Percentiles rank a stretch among this genome's conserved stretches.
phyloP scores from a whole-genome alignment of 371 early-diverging fungal species.

The Mortierella sp. region DNA sequence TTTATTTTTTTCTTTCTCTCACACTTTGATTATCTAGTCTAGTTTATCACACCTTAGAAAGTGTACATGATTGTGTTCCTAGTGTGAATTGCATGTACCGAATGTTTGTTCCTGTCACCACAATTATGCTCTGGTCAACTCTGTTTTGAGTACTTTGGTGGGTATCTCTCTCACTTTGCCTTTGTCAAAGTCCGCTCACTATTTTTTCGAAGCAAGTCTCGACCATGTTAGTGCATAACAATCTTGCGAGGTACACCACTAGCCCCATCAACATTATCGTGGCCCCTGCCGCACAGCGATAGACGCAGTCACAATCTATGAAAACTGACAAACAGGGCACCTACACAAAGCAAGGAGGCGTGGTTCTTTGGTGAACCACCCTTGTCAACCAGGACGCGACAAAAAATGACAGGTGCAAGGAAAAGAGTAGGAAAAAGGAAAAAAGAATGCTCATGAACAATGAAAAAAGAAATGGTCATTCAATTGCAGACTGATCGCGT shows the following conservation, averaged over 20 bases:
- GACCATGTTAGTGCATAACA: too few species aligned
- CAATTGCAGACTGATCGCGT: slow-evolving; percentile 18
- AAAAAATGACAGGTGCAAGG: background rate
- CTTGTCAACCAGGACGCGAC: background rate
- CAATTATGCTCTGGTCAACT: background rate
- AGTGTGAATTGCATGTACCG: background rate
- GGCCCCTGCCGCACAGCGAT: too few species aligned
- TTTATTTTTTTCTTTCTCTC: background rate
- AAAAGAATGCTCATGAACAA: background rate
- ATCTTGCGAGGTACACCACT: too few species aligned
- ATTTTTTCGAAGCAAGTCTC: background rate
- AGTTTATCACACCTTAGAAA: background rate
- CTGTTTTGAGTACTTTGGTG: background rate
- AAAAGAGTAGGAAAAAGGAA: background rate
- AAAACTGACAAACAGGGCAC: too few species aligned
- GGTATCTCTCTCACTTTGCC: background rate
- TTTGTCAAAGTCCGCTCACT: background rate
- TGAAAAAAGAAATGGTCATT: background rate
- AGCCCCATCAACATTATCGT: too few species aligned
- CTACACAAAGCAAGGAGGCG: too few species aligned
- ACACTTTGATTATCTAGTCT: background rate
- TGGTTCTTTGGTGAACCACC: background rate
- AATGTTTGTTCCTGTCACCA: background rate
- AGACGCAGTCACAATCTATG: too few species aligned
- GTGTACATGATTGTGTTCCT: background rate